Evolutionary conservation across 1,284 basidiomycete genomes (phyloP).

Genomic region (Ganoderma lucidum): DNA sequence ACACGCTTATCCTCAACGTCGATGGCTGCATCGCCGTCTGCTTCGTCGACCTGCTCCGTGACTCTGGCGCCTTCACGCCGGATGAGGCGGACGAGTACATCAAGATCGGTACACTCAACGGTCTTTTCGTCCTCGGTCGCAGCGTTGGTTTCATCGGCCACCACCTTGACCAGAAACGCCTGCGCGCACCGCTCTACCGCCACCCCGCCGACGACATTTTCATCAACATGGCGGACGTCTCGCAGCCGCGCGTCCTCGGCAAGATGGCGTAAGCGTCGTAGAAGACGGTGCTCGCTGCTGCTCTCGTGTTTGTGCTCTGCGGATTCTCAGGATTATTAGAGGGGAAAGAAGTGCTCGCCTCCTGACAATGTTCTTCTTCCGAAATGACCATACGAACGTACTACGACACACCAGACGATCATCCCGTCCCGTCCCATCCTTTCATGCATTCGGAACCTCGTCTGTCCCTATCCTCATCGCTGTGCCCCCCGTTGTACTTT

Average conservation of each 20-base stretch:
- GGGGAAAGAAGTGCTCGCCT: slow-evolving; percentile 22
- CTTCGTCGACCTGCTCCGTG: slow-evolving; percentile 95
- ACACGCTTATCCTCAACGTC: slow-evolving; percentile 96
- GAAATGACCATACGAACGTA: slow-evolving; percentile 11
- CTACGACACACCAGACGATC: slow-evolving; percentile 16
- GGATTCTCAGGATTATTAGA: slow-evolving; percentile 15
- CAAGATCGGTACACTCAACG: slow-evolving; percentile 94
- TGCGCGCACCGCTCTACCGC: slow-evolving; percentile 92
- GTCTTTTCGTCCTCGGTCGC: slow-evolving; percentile 96
- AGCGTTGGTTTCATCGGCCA: slow-evolving; percentile 98
- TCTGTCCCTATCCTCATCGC: not conserved
- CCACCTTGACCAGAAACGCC: slow-evolving; percentile 95
- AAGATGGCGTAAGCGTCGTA: slow-evolving; percentile 49
- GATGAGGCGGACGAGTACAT: slow-evolving; percentile 99
- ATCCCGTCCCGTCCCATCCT: not conserved
- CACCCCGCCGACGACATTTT: slow-evolving; percentile 90
- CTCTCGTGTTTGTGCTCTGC: slow-evolving; percentile 13
- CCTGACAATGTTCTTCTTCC: slow-evolving; percentile 6
- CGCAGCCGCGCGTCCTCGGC: slow-evolving; percentile 80
- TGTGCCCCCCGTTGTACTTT: slow-evolving; percentile 16
- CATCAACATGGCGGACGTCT: slow-evolving; percentile 85
- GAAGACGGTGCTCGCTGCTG: slow-evolving; percentile 2
- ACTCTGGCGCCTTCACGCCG: slow-evolving; percentile 93
- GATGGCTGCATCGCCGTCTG: slow-evolving; percentile 98
- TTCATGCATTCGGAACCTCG: not conserved